phyloP scores from a whole-genome alignment of 2,329 filamentous ascomycete genomes.

The Pestalotiopsis fici region DNA sequence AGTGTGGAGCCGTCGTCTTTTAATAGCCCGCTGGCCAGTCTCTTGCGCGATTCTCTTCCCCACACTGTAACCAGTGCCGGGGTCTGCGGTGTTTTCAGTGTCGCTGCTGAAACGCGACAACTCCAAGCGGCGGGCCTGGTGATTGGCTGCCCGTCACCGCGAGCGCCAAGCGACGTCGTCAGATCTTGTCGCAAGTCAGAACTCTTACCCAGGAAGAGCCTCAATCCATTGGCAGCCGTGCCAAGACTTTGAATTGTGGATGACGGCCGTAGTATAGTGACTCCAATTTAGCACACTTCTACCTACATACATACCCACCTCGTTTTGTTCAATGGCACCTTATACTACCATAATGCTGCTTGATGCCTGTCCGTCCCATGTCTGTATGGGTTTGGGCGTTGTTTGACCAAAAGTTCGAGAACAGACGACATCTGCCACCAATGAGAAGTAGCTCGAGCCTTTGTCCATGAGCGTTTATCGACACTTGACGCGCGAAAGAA shows the following conservation, averaged over 20 bases:
- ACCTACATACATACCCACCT: too few relatives aligned
- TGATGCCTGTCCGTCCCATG: neutral
- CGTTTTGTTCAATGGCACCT: too few relatives aligned
- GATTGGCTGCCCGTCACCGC: neutral
- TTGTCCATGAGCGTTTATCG: neutral
- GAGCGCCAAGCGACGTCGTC: neutral
- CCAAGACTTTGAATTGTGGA: neutral
- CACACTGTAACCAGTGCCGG: neutral
- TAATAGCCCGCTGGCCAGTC: slow-evolving; percentile 6
- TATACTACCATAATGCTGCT: neutral
- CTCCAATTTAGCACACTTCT: neutral
- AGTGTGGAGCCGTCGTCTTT: slow-evolving; percentile 2
- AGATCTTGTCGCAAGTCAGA: neutral
- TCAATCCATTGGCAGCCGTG: neutral
- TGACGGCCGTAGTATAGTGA: neutral
- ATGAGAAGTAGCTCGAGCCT: neutral
- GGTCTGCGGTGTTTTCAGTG: slow-evolving; percentile 8
- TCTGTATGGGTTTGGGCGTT: neutral
- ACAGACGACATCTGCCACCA: slow-evolving; percentile 5
- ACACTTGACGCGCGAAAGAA: neutral
- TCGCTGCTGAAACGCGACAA: slow-evolving; percentile 7
- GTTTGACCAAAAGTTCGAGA: neutral
- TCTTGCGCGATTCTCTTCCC: neutral
- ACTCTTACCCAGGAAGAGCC: neutral
- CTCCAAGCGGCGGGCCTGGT: neutral